Evolutionary conservation across 495 filamentous ascomycete genomes (phyloP), one percentile per base, ranked within the genome.

Genomic region (Aspergillus bertholletiae): DNA sequence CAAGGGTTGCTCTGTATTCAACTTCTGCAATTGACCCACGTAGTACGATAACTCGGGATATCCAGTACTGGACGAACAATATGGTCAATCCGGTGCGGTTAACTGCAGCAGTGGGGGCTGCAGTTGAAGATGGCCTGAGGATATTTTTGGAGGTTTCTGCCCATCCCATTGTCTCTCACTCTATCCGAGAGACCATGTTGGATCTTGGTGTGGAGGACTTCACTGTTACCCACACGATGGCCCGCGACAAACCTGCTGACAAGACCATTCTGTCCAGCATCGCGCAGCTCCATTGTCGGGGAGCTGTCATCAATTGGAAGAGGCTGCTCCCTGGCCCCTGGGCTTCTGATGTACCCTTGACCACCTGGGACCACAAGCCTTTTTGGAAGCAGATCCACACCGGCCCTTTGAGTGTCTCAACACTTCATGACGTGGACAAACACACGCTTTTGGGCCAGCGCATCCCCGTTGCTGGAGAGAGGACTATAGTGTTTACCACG

Each of bases 311-410:
- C 15, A 66, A 80, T 49, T 74, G 79, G 41, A 65, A 69, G 49
- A 60, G 80, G 57, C 77, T 46, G 62, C n/a, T n/a, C n/a, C 67
- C 0, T 57, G 66, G 46, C 26, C 71, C 18, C 49, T 81, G 43
- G 74, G 69, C 46, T 67, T 76, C 49, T 56, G 78, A 41, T 71
- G 76, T 57, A 57, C 77, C 55, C 74, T 78, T 55, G 60, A 72
- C 66, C 5, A 49, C 73, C 7, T 86, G 83, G 83, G 40, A 18
- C 44, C 75, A 83, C 57, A 65, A 67, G 28, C 72, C 68, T 39
- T 78, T 78, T 57, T 84, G 80, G 79, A 74, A 79, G 37, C 74
- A 82, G 45, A 55, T 74, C 24, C 46, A 43, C 13, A 61, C 57
- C n/a, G n/a, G 24, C 60, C 59, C n/a, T 21, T 51, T n/a, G 35